Base-by-base conservation (phyloP, 106 monocot genomes). In the Dendrobium huoshanense region DNA sequence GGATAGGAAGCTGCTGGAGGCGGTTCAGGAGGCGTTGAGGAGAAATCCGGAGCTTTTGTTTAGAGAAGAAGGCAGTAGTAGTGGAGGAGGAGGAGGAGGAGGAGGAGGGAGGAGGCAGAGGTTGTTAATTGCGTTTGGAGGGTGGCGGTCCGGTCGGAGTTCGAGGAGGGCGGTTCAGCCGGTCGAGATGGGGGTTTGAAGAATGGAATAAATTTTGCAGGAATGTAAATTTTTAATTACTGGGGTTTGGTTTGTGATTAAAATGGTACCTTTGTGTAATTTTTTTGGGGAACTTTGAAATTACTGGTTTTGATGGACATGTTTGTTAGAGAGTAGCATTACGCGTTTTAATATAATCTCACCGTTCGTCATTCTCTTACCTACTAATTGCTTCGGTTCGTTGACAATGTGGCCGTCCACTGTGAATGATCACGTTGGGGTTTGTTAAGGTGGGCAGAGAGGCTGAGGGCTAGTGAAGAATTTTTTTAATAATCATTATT, bases 1-100 rank as follows among this genome's bases (percentile, higher is more conserved):
- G n/a, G 82, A 89, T n/a, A 78, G 86, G 55, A 83, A 86, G 41
- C 77, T 89, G 67, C 79, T 78, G 75, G 44, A 85, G 25, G 84
- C 87, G 13, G 80, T 90, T 24, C 88, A 89, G 79, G 86, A 91
- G 85, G 80, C 83, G 9, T 37, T 88, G 16, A 51, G 74, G 44
- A 74, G 81, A 5, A 84, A 77, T 29, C 84, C 47, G 20, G 68
- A 81, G 6, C 15, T 73, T 9, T 16, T 79, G 33, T 72, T 72
- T 40, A 29, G 72, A 37, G 72, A 74, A 20, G 79, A 82, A 25
- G 77, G 72, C 31, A 61, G 77, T 1, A 51, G 51, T 13, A 51
- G 13, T 9, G 45, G 45, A 9, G 45, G 45, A 45, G 45, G 43
- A 9, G 45, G 45, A 45, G 45, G 43, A 10, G 49, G 51, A 15